Evolutionary conservation across 352 stramenopile species (phyloP), one percentile per base, ranked within the genome.

Genomic region (Globisporangium paroecandrum): DNA sequence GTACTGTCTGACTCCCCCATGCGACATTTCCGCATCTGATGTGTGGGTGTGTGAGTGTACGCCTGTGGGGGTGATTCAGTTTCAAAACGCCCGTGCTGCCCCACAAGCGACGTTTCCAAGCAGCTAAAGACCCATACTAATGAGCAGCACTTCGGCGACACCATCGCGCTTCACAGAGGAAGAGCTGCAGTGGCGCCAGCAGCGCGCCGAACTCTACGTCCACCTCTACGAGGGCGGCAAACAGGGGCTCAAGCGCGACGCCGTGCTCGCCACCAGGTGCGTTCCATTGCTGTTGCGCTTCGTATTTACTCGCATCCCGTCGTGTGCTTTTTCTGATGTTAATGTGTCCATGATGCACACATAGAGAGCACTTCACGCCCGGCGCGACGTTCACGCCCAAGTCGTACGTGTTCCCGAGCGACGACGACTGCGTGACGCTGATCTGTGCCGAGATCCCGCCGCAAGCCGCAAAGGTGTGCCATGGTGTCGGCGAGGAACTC

Each of bases 351-450:
- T 18, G 43, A 22, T 60, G 0, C 20, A 43, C 69, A 13, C 18
- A 1, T 20, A 84, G 77, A 56, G 29, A 77, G 66, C 66, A 76
- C 27, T 85, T 83, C 55, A 75, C 60, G 12, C 27, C 66, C 2
- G 80, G 79, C 8, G 27, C 5, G 43, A 74, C 76, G 43, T 81
- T 89, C 55, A 62, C 71, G 25, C 78, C 77, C 34, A 83, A 84
- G 73, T 73, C 75, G 38, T 89, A 89, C 65, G 57, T 65, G n/a
- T 75, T 91, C 27, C 71, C 74, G 0, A 78, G 24, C 2, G 72
- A 82, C 18, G 74, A 74, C 32, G 81, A 91, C 57, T 70, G 68
- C 3, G 77, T 91, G 2, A 74, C 69, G 1, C 71, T 91, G 5
- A 81, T 89, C 27, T 83, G 74, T 24, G 83, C 76, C 0, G 74